These are phyloP conservation scores for Tremellales sp. DNA, from an alignment of 1,284 basidiomycete species.

Conservation along the genomic window DNA sequence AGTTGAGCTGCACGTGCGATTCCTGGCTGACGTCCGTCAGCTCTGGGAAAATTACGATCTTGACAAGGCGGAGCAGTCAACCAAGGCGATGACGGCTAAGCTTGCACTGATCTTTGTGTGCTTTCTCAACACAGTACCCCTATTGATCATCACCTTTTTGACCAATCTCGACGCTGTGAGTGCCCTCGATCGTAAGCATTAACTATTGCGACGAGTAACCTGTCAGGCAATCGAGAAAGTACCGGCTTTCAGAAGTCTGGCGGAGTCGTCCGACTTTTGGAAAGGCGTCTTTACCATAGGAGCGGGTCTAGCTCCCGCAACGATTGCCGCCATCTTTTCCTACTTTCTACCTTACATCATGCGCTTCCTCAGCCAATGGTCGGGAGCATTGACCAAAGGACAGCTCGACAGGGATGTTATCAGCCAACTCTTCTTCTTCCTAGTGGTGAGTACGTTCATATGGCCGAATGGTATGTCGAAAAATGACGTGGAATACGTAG, in stretches of 20 bases:
- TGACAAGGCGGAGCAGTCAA: slow-evolving; percentile 13
- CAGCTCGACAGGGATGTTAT: slow-evolving; percentile 35
- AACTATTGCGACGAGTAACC: background rate
- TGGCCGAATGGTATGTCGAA: background rate
- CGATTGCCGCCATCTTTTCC: slow-evolving; percentile 26
- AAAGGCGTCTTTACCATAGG: slow-evolving; percentile 23
- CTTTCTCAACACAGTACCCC: slow-evolving; percentile 29
- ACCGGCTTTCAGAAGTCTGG: slow-evolving; percentile 12
- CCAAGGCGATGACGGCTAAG: slow-evolving; percentile 18
- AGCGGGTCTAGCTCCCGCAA: slow-evolving; percentile 25
- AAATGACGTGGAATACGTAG: slow-evolving; percentile 9
- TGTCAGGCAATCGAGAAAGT: slow-evolving; percentile 12
- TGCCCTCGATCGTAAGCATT: background rate
- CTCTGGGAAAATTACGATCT: slow-evolving; percentile 33
- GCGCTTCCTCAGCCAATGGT: slow-evolving; percentile 26
- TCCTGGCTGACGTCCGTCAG: slow-evolving; percentile 3
- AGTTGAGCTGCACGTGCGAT: background rate
- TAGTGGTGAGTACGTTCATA: slow-evolving; percentile 19
- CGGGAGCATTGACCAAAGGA: slow-evolving; percentile 29
- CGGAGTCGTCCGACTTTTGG: slow-evolving; percentile 18
- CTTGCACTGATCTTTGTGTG: slow-evolving; percentile 21
- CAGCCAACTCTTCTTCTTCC: slow-evolving; percentile 29
- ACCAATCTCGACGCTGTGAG: slow-evolving; percentile 31
- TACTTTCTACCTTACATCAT: slow-evolving; percentile 33
- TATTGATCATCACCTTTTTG: slow-evolving; percentile 28